phyloP scores from a whole-genome alignment of 306 rosid genomes.

The Inga oerstediana region DNA sequence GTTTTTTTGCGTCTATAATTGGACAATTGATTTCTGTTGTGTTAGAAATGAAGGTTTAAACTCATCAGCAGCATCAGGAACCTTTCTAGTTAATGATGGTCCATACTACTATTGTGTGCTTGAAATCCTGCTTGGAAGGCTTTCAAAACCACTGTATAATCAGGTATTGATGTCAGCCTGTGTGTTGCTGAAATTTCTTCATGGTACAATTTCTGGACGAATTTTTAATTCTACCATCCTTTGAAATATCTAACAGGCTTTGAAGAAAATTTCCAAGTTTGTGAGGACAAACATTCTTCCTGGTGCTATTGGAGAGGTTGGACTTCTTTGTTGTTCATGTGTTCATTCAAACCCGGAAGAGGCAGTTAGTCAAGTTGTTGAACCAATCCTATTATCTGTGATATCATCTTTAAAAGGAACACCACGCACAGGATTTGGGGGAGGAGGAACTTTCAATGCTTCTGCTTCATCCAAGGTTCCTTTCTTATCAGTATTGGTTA shows the following conservation, averaged over 20 bases:
- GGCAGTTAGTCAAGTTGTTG: constrained; percentile 80
- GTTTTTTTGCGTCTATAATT: constrained; percentile 10
- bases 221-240: constrained; percentile 30
- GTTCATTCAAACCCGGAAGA: constrained; percentile 93
- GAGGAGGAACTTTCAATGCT: constrained; percentile 60
- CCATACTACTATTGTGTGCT: constrained; percentile 96
- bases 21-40: constrained; percentile 46
- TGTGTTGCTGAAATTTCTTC: background rate
- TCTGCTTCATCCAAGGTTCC: constrained; percentile 68
- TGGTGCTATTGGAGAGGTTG: constrained; percentile 98
- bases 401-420: constrained; percentile 82
- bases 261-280: constrained; percentile 93
- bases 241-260: constrained; percentile 61
- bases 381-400: constrained; percentile 80
- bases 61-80: constrained; percentile 87
- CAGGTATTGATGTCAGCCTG: constrained; percentile 62
- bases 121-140: constrained; percentile 94
- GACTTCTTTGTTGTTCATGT: constrained; percentile 96
- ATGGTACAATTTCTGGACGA: constrained; percentile 20
- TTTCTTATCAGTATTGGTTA: constrained; percentile 31
- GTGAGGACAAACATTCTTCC: constrained; percentile 97
- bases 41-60: constrained; percentile 89
- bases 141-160: constrained; percentile 69
- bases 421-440: constrained; percentile 87
- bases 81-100: constrained; percentile 96